phyloP scores from a whole-genome alignment of 1,284 basidiomycete species.

The Austroboletus olivaceoglutinosus region DNA sequence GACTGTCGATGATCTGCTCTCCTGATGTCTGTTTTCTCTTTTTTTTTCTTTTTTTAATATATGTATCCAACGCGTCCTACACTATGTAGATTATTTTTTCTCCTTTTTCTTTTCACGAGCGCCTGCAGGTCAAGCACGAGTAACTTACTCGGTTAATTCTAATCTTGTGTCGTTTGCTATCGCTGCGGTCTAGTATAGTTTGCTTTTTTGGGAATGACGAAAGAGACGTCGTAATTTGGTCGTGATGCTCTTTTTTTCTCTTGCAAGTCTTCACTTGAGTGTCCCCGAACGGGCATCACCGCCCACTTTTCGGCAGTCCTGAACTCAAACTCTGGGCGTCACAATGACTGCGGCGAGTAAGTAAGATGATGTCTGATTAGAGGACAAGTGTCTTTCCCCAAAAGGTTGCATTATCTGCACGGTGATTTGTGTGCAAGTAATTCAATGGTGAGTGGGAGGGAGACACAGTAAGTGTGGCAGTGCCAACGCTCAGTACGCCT shows the following conservation, averaged over 20 bases:
- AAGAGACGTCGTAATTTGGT: conserved; percentile 7
- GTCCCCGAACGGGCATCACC: no score
- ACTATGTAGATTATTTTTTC: conserved; percentile 26
- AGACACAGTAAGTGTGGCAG: no score
- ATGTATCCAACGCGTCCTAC: conserved; percentile 8
- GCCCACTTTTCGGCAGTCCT: no score
- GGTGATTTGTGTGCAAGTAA: no score
- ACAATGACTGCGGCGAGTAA: no score
- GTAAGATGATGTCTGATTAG: no score
- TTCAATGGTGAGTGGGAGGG: no score
- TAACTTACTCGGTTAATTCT: conserved; percentile 35
- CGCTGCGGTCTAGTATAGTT: conserved; percentile 10
- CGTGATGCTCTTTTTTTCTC: no score
- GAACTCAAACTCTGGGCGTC: no score
- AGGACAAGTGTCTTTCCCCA: no score
- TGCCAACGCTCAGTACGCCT: no score
- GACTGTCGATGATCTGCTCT: conserved; percentile 11
- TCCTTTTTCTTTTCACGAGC: conserved; percentile 6
- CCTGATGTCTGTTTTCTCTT: conserved; percentile 4
- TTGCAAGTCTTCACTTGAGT: not conserved
- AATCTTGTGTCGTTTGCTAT: conserved; percentile 21
- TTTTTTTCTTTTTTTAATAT: conserved; percentile 6
- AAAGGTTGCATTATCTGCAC: no score
- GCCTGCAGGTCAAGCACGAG: conserved; percentile 29
- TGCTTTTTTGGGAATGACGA: conserved; percentile 6